These are phyloP conservation scores for Botrytis galanthina DNA, from an alignment of 2,329 filamentous ascomycete genomes.

Conservation along the genomic window DNA sequence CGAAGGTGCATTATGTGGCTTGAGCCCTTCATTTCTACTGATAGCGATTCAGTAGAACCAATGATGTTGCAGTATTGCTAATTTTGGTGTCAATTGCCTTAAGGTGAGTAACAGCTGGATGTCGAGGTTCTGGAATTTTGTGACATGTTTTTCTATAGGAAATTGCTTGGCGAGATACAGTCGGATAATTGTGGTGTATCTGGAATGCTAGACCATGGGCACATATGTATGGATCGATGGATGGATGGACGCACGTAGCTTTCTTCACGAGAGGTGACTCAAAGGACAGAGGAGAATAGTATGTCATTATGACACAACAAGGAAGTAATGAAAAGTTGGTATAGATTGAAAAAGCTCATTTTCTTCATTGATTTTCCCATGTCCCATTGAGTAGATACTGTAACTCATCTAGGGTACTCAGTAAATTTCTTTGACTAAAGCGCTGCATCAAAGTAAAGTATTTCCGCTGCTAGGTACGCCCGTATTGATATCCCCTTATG, in stretches of 20 bases:
- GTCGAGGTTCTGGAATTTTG: background rate
- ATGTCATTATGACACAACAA: background rate
- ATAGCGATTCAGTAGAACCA: background rate
- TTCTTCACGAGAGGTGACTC: background rate
- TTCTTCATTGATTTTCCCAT: background rate
- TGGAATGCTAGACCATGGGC: background rate
- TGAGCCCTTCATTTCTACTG: background rate
- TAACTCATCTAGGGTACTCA: slow-evolving; percentile 6
- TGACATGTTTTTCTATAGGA: background rate
- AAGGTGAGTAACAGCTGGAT: background rate
- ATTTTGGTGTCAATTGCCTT: background rate
- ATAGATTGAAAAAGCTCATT: background rate
- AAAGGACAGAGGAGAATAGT: background rate
- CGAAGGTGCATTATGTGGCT: background rate
- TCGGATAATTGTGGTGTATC: background rate
- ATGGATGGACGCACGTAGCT: background rate
- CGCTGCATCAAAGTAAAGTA: slow-evolving; percentile 9
- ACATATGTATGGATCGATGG: background rate
- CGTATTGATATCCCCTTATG: slow-evolving; percentile 9
- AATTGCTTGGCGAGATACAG: background rate
- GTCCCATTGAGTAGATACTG: background rate
- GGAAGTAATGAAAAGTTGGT: background rate
- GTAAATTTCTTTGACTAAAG: background rate
- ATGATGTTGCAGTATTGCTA: background rate
- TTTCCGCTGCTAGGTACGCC: slow-evolving; percentile 12